These are phyloP conservation scores for Centella asiatica DNA, from an alignment of 129 eudicot genomes.

Conservation along the genomic window DNA sequence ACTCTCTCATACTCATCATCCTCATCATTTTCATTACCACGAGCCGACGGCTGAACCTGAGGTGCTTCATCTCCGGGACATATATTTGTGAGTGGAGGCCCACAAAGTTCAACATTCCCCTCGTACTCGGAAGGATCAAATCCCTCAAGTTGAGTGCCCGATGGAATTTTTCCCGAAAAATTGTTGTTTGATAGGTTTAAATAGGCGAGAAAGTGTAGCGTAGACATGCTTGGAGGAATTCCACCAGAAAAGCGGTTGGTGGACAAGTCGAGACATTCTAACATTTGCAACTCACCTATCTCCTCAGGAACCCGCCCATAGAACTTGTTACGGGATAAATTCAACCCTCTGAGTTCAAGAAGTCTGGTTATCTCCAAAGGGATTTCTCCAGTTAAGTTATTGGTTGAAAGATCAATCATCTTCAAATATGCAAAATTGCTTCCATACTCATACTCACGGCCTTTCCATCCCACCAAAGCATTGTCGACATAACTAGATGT, in stretches of 20 bases:
- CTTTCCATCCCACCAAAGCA: slow-evolving; percentile 18
- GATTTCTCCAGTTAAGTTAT: slow-evolving; percentile 23
- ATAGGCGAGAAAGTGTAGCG: slow-evolving; percentile 5
- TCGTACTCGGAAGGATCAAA: slow-evolving; percentile 19
- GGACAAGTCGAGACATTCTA: slow-evolving; percentile 33
- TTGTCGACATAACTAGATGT: slow-evolving; percentile 3
- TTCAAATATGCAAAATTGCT: slow-evolving; percentile 9
- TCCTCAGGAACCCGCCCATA: slow-evolving; percentile 25
- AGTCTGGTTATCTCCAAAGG: slow-evolving; percentile 22
- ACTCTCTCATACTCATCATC: slow-evolving; percentile 9
- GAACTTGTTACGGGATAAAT: slow-evolving; percentile 26
- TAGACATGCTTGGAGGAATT: no score
- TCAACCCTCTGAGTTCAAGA: slow-evolving; percentile 10
- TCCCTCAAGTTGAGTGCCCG: slow-evolving; percentile 26
- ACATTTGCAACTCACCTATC: slow-evolving; percentile 25
- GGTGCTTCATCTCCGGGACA: slow-evolving; percentile 13
- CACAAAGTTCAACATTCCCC: slow-evolving; percentile 24
- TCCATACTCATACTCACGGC: slow-evolving; percentile 15
- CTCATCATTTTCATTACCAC: not conserved
- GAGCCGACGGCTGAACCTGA: not conserved
- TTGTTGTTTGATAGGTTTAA: slow-evolving; percentile 28
- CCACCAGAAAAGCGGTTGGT: no score
- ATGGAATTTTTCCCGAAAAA: slow-evolving; percentile 26
- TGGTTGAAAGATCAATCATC: slow-evolving; percentile 32
- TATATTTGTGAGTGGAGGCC: slow-evolving; percentile 14